Percentiles rank a stretch among this genome's conserved stretches.
Conservation (phyloP, 495 filamentous ascomycete species). For the Hamigera avellanea region DNA sequence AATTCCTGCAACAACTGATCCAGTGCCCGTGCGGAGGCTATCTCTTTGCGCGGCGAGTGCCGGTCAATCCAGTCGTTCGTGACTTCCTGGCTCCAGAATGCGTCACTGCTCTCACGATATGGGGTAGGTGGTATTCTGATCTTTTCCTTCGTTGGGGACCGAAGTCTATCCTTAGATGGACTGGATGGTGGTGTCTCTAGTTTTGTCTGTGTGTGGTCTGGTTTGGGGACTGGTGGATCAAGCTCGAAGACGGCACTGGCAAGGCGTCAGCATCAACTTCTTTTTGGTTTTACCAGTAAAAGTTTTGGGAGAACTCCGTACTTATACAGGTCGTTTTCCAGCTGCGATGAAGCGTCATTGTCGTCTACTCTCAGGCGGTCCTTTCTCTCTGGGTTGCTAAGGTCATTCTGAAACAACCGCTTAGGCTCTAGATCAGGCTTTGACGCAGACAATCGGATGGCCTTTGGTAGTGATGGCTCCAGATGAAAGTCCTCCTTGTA, state of each 20-base stretch:
- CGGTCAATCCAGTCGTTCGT: constrained; percentile 77
- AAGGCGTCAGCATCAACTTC: constrained; percentile 7
- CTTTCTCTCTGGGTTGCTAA: constrained; percentile 15
- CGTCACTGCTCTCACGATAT: constrained; percentile 57
- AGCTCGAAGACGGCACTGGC: constrained; percentile 8
- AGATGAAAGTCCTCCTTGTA: constrained; percentile 8
- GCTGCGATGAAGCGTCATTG: constrained; percentile 12
- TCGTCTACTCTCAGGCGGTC: constrained; percentile 14
- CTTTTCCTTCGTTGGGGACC: constrained; percentile 42
- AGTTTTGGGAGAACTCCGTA: constrained; percentile 9
- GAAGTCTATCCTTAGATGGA: constrained; percentile 29
- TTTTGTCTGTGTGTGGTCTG: constrained; percentile 6
- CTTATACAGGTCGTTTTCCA: constrained; percentile 11
- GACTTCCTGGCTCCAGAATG: constrained; percentile 67
- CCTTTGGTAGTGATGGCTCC: constrained; percentile 12
- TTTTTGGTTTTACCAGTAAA: constrained; percentile 14
- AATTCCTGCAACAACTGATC: constrained; percentile 21
- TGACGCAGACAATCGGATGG: constrained; percentile 9
- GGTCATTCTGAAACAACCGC: constrained; percentile 13
- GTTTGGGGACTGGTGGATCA: constrained; percentile 13
- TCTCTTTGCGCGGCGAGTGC: constrained; percentile 56
- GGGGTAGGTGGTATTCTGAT: constrained; percentile 39
- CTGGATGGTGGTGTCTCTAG: constrained; percentile 33
- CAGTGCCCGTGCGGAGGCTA: constrained; percentile 5
- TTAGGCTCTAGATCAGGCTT: constrained; percentile 6